These are phyloP conservation scores for Planoprotostelium fungivorum DNA, from an alignment of 78 protist species.

Conservation along the genomic window DNA sequence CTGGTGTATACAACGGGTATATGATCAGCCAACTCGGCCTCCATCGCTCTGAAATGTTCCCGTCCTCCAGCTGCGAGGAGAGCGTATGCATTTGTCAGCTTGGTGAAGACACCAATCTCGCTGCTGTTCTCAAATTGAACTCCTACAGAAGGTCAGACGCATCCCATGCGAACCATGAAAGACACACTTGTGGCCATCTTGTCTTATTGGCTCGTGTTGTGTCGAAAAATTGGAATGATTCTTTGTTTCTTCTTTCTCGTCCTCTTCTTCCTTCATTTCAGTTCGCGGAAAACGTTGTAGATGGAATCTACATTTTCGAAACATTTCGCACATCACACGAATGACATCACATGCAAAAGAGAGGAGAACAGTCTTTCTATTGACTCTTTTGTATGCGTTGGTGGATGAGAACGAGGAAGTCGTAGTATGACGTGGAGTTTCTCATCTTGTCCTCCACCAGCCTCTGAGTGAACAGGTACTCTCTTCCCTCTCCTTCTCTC, in stretches of 20 bases:
- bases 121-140: constrained; percentile 90
- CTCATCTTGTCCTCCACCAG: neutral
- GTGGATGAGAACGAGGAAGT: neutral
- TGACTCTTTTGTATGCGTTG: too few species aligned
- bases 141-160: constrained; percentile 30
- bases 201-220: too few species aligned
- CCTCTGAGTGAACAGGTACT: neutral
- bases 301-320: too few species aligned
- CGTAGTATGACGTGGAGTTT: neutral
- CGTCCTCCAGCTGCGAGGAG: constrained; percentile 90
- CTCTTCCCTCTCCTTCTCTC: neutral
- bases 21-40: constrained; percentile 89
- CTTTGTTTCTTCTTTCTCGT: too few species aligned
- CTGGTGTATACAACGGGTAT: constrained; percentile 89
- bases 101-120: constrained; percentile 97
- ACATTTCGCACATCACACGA: too few species aligned
- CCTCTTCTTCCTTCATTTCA: too few species aligned
- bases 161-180: neutral
- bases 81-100: constrained; percentile 96
- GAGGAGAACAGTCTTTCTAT: too few species aligned
- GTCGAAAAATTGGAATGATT: too few species aligned
- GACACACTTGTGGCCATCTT: neutral
- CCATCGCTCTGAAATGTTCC: constrained; percentile 89
- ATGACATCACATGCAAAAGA: too few species aligned
- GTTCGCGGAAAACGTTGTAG: too few species aligned